A percentile compares a stretch with the other conserved stretches of the same genome.
These are phyloP conservation scores for Verticillium nonalfalfae DNA, from an alignment of 2,329 filamentous ascomycete species.

Conservation along the genomic window DNA sequence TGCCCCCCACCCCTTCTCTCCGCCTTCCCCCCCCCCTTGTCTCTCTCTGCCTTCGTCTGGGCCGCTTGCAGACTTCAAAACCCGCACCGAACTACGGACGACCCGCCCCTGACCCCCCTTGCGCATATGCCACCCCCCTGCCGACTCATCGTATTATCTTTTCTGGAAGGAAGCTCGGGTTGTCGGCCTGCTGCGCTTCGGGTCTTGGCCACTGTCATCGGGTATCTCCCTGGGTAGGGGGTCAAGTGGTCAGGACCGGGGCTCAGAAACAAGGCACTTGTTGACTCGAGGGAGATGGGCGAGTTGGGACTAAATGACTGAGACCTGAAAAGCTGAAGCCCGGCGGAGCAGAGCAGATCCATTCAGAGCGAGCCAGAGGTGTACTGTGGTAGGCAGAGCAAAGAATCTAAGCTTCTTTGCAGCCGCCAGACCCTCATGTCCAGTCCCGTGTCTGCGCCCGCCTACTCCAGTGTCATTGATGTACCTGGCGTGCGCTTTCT, in stretches of 20 bases:
- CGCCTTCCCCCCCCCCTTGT: neutral
- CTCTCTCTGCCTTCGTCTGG: conserved; percentile 2
- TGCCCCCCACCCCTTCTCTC: no score
- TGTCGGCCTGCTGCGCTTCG: neutral
- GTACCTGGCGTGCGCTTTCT: no score
- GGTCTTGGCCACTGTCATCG: neutral
- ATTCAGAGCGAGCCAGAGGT: no score
- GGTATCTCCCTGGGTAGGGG: neutral
- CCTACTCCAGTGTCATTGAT: no score
- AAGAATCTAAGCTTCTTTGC: neutral
- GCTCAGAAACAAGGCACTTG: neutral
- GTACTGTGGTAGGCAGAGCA: no score
- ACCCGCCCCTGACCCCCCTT: neutral
- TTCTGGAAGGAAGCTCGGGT: neutral
- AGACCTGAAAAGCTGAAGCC: neutral
- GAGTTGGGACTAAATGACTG: no score
- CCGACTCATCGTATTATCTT: neutral
- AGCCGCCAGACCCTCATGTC: neutral
- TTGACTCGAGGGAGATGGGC: no score
- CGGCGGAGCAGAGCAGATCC: neutral
- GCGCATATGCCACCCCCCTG: neutral
- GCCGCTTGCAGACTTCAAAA: neutral
- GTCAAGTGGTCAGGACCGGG: neutral
- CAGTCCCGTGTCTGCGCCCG: no score
- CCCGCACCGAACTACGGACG: neutral